Base-by-base conservation (phyloP, 331 rosid species). In the Arachis monticola region DNA sequence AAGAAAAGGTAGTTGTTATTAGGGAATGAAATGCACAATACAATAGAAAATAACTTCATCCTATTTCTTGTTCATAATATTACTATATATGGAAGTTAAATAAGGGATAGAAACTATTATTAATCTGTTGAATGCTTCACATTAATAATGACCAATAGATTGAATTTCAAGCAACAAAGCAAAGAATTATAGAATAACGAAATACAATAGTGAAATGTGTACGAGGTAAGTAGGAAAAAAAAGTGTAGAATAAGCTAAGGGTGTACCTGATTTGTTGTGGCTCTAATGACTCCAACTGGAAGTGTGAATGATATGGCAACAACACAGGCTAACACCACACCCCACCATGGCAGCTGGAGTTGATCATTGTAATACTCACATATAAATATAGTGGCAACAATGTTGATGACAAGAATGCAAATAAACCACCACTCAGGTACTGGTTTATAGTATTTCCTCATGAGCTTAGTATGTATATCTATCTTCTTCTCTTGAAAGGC, bases 271-370 rank as follows among this genome's bases (percentile, higher is more conserved):
- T 92, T 92, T 27, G 97, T 90, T 56, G 91, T 85, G 69, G 96
- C 96, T 74, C 71, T 62, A 60, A 92, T 88, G 75, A 92, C 73
- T 80, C 97, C 97, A 31, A 90, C 69, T 1, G 96, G 97, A 60
- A 92, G 96, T 47, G 97, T 92, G 84, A 92, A 92, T 8, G 80
- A 61, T 7, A 88, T 10, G 48, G 92, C 93, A 46, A 92, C 55
- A 67, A 63, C 60, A 71, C 97, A 89, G 3, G 96, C 97, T 57
- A 92, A 81, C 64, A 90, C 52, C 67, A 92, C 84, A 46, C 97
- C 93, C 96, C 97, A 92, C 97, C 96, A 90, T 66, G 91, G 89
- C 69, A 92, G 48, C 69, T 92, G 97, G 46, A 92, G 92, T 65
- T 88, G 79, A 64, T 84, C 77, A 1, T 76, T 90, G 62, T 78